A percentile compares a stretch with the other conserved stretches of the same genome.
phyloP scores from a whole-genome alignment of 176 grass and related monocot genomes.

The Avena insularis region DNA sequence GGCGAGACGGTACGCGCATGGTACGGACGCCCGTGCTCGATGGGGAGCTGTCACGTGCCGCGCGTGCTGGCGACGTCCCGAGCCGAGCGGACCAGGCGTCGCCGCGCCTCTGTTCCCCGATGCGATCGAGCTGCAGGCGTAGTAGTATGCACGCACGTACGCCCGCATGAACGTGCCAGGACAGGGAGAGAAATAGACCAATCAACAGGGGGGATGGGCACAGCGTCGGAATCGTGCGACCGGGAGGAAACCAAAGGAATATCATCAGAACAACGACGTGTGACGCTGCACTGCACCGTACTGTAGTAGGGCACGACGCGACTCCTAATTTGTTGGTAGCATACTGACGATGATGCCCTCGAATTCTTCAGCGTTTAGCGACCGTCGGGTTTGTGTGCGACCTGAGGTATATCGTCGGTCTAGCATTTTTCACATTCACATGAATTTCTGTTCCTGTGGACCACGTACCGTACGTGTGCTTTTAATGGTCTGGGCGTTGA shows the following conservation, averaged over 20 bases:
- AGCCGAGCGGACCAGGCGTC: slow-evolving; percentile 32
- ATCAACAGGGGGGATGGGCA: not conserved
- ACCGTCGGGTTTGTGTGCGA: no score
- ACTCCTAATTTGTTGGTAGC: no score
- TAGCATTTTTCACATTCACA: not conserved
- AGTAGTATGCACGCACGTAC: not conserved
- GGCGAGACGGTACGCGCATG: not conserved
- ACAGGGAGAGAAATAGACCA: not conserved
- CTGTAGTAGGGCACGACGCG: no score
- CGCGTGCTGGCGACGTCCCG: not conserved
- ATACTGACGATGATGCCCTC: no score
- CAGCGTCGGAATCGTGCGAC: not conserved
- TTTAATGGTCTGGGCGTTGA: not conserved
- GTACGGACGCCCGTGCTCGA: not conserved
- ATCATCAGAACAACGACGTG: no score
- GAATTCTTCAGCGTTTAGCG: no score
- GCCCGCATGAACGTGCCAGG: slow-evolving; percentile 9
- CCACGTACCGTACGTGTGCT: slow-evolving; percentile 10
- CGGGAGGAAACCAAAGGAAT: not conserved
- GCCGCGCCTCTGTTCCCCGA: slow-evolving; percentile 28
- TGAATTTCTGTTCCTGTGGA: not conserved
- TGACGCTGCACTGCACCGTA: no score
- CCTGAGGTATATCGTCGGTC: no score
- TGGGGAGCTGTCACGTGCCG: not conserved
- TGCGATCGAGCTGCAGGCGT: not conserved